A percentile compares a stretch with the other conserved stretches of the same genome.
Evolutionary conservation across 2,329 filamentous ascomycete species (phyloP).

Genomic region (Fusarium sp.): DNA sequence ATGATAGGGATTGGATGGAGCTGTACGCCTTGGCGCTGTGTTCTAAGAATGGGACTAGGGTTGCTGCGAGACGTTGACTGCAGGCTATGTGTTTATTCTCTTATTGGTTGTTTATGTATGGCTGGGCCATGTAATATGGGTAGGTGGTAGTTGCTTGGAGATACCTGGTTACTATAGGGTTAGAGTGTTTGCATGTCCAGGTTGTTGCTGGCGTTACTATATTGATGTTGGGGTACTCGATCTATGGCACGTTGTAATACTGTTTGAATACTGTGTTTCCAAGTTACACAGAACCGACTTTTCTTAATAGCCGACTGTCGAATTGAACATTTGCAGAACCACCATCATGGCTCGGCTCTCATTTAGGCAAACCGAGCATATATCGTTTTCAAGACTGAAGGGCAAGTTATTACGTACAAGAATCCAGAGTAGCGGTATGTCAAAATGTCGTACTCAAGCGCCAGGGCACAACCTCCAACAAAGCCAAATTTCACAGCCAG

Average conservation of each 20-base stretch:
- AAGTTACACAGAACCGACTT: not conserved
- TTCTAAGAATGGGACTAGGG: constrained; percentile 48
- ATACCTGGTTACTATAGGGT: not conserved
- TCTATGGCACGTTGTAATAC: not conserved
- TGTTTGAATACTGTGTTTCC: not conserved
- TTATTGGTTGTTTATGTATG: not conserved
- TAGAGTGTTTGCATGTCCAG: not conserved
- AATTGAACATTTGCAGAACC: not conserved
- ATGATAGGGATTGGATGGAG: constrained; percentile 49
- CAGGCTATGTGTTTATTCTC: not conserved
- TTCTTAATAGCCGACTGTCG: not conserved
- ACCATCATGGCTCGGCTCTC: not conserved
- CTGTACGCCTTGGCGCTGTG: constrained; percentile 50
- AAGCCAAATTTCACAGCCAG: not conserved
- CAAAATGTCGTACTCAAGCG: not conserved
- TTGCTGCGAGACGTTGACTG: constrained; percentile 24
- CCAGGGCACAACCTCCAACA: not conserved
- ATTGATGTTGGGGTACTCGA: not conserved
- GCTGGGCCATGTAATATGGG: not conserved
- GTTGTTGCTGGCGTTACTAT: not conserved
- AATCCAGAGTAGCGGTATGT: not conserved
- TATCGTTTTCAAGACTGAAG: not conserved
- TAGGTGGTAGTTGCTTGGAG: not conserved
- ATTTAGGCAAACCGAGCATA: not conserved
- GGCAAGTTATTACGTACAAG: not conserved